Evolutionary conservation across 345 rosid genomes (phyloP).

Genomic region (Euphorbia tirucalli): DNA sequence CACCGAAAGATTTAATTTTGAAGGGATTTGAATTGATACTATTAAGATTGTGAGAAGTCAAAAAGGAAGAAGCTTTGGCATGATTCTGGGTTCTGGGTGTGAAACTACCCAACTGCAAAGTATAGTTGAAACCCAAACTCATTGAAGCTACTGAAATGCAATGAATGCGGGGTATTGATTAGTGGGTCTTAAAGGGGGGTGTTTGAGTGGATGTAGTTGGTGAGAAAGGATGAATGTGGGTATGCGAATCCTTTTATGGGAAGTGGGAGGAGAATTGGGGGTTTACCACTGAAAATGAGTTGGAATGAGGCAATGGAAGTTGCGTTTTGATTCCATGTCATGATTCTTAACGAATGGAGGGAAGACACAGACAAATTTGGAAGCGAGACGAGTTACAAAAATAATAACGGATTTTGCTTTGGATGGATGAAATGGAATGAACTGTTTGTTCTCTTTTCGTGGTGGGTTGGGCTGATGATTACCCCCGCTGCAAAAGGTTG

Average conservation of each 20-base stretch:
- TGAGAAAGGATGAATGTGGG: not conserved
- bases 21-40: not conserved
- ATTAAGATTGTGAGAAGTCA: not conserved
- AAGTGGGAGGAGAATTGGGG: not conserved
- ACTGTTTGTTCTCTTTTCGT: not conserved
- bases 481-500: not conserved
- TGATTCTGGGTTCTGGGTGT: conserved; percentile 20
- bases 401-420: not conserved
- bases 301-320: not conserved
- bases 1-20: conserved; percentile 11
- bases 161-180: not conserved
- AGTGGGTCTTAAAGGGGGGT: not conserved
- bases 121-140: conserved; percentile 5
- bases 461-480: not conserved
- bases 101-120: conserved; percentile 16
- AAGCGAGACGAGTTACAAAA: not conserved
- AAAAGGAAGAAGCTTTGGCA: conserved; percentile 6
- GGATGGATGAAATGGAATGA: not conserved
- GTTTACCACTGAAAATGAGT: not conserved
- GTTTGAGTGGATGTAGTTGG: not conserved
- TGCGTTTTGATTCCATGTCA: conserved; percentile 8
- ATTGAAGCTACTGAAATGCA: conserved; percentile 8
- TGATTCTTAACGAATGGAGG: conserved; percentile 1
- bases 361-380: not conserved
- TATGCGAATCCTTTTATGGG: not conserved